Evolutionary conservation across 441 rosid species (phyloP).

Genomic region (Biscutella laevigata): DNA sequence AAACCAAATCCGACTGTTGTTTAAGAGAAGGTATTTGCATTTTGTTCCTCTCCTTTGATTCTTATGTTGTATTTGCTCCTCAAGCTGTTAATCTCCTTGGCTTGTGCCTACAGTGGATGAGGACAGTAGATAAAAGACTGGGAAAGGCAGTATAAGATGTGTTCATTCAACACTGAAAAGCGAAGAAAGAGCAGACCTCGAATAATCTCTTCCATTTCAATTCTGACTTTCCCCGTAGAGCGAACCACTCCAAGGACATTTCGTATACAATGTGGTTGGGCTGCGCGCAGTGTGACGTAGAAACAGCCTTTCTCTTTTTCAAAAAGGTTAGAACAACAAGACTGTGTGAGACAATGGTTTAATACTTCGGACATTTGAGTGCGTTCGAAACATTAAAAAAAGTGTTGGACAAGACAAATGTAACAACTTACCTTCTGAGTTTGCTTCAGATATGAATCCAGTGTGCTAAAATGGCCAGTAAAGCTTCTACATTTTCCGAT

Average conservation of each 20-base stretch:
- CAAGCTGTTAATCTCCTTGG: slow-evolving; percentile 8
- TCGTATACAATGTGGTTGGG: slow-evolving; percentile 18
- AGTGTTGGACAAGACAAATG: not conserved
- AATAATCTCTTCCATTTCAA: not conserved
- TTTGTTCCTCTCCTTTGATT: not conserved
- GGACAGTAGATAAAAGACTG: not conserved
- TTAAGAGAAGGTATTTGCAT: not conserved
- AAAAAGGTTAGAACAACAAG: not conserved
- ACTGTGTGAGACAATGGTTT: slow-evolving; percentile 10
- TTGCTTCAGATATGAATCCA: slow-evolving; percentile 6
- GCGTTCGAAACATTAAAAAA: not conserved
- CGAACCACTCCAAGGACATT: slow-evolving; percentile 19
- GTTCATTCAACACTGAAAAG: not conserved
- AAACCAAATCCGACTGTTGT: slow-evolving; percentile 7
- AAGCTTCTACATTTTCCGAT: not conserved
- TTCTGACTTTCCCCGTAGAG: slow-evolving; percentile 12
- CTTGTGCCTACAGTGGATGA: slow-evolving; percentile 17
- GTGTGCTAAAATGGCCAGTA: slow-evolving; percentile 5
- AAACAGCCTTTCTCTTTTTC: slow-evolving; percentile 14
- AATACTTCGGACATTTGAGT: not conserved
- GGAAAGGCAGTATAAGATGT: not conserved
- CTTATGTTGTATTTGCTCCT: not conserved
- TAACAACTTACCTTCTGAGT: slow-evolving; percentile 10
- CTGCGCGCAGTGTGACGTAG: slow-evolving; percentile 23
- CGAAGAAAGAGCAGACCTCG: slow-evolving; percentile 18